Evolutionary conservation across 2,329 filamentous ascomycete species (phyloP).

Genomic region (Stagonosporopsis rhizophila): DNA sequence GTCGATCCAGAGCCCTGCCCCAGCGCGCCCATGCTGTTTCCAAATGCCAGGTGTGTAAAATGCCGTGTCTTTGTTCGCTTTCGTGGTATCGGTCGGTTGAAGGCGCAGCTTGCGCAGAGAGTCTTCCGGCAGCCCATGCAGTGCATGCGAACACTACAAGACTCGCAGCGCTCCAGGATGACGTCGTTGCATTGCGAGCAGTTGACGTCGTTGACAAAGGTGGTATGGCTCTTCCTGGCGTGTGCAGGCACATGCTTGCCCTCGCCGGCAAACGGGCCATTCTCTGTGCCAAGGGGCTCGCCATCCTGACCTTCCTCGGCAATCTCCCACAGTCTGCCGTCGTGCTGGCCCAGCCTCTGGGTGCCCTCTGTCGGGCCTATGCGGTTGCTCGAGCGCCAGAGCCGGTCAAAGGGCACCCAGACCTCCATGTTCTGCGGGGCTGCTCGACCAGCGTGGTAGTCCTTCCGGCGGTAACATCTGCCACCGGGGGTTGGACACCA

Average conservation of each 20-base stretch:
- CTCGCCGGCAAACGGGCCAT: slow-evolving; percentile 54
- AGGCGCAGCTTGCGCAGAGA: slow-evolving; percentile 66
- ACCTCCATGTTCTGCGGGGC: slow-evolving; percentile 64
- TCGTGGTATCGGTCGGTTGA: slow-evolving; percentile 60
- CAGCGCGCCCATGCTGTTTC: slow-evolving; percentile 33
- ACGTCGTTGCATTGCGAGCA: slow-evolving; percentile 62
- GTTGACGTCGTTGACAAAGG: slow-evolving; percentile 61
- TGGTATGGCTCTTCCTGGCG: slow-evolving; percentile 60
- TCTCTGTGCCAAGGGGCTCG: slow-evolving; percentile 61
- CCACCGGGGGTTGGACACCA: slow-evolving; percentile 67
- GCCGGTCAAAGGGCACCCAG: slow-evolving; percentile 67
- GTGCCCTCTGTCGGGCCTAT: slow-evolving; percentile 55
- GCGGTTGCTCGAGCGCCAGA: slow-evolving; percentile 67
- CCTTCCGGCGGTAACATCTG: slow-evolving; percentile 62
- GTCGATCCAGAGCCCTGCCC: slow-evolving; percentile 42
- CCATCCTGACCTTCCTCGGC: slow-evolving; percentile 62
- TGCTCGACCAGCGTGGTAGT: slow-evolving; percentile 63
- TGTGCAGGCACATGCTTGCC: slow-evolving; percentile 63
- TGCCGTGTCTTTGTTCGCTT: slow-evolving; percentile 49
- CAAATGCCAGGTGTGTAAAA: slow-evolving; percentile 48
- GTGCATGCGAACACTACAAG: slow-evolving; percentile 68
- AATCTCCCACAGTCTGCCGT: slow-evolving; percentile 64
- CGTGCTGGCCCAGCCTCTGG: slow-evolving; percentile 46
- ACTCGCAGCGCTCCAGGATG: slow-evolving; percentile 65
- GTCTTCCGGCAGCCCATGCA: slow-evolving; percentile 67